Evolutionary conservation across 2,329 filamentous ascomycete species (phyloP), one percentile per base, ranked within the genome.

Genomic region (Westerdykella aurantiaca): DNA sequence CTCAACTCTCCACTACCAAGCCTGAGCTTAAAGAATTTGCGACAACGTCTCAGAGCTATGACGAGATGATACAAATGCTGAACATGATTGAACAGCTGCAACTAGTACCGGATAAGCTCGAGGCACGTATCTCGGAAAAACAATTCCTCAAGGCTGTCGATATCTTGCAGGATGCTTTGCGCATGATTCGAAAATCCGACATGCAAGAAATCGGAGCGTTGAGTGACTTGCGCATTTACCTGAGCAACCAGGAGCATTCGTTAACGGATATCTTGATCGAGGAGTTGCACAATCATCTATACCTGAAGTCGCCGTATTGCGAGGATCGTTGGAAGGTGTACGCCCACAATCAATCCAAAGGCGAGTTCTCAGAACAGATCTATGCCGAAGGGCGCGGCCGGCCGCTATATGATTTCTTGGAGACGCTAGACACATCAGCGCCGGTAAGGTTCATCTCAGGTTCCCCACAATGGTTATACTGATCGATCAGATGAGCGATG

Each of bases 261-360:
- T 72, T 98, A 50, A 91, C 91, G 60, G 93, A 98, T 61, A 97
- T 97, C 42, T 67, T 98, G 44, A 83, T 97, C n/a, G 93, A 98
- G 64, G 93, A 98, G 67, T 75, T 98, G 29, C 93, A 98, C 63
- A 93, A 95, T 64, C 93, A 98, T 69, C 76, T 98, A 4, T 98
- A 98, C 63, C 80, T 98, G 33, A 97, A 97, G 65, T 97, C 91
- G 3, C 93, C 91, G 0, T 98, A 98, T 64, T 97, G 91, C 62
- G 89, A 95, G 63, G 88, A 95, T 63, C 78, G 93, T 53, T 98
- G 93, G 93, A 94, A 95, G 67, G 80, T 79, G 46, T 80, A 95
- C 47, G 78, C 83, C 31, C 85, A 84, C 55, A 79, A 77, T 31
- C 83, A 86, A 51, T 75, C 79, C 38, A 70, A 69, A 35, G 56